Base-by-base conservation (phyloP, 345 rosid genomes). In the Citrus unshiu region DNA sequence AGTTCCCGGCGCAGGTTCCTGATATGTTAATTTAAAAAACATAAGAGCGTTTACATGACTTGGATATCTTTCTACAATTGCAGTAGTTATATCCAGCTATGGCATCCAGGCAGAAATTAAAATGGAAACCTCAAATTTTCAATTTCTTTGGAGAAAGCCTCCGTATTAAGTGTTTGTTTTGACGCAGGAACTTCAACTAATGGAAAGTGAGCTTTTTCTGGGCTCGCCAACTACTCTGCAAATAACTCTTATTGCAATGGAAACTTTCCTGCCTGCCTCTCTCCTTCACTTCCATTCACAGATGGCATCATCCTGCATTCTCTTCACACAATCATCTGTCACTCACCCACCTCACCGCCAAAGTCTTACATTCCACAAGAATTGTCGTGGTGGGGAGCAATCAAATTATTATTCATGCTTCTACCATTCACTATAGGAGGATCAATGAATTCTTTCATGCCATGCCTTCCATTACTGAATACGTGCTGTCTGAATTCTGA, bases 121-220 rank as follows among this genome's bases (percentile, higher is more conserved):
- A 87, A 64, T 82, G 84, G 86, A 43, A 74, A 56, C 80, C 66
- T 56, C 70, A 30, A 80, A 49, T 66, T 73, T 84, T 58, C 78
- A 34, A 77, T 78, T 82, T 83, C 51, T 78, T 16, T 72, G 86
- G 82, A 74, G 85, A 77, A 79, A 74, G 72, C 72, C 79, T 80
- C 81, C 87, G 40, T 81, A 87, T 88, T 85, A 88, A 93, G 94
- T 83, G 91, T 91, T 94, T 94, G 86, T 91, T 94, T 94, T 89
- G 91, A 88, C 93, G 94, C 96, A 94, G 97, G 97, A 90, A 80
- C 88, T 71, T 75, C 83, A 84, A 81, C 90, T 85, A 85, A 86
- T 82, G 95, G 89, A 87, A 81, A 80, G 75, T 90, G 91, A 88
- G 89, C 91, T 89, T 86, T 89, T 83, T 89, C 83, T 85, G 84